A percentile compares a stretch with the other conserved stretches of the same genome.
Conservation (phyloP, 495 filamentous ascomycete species). For the Penicillium pulvis region DNA sequence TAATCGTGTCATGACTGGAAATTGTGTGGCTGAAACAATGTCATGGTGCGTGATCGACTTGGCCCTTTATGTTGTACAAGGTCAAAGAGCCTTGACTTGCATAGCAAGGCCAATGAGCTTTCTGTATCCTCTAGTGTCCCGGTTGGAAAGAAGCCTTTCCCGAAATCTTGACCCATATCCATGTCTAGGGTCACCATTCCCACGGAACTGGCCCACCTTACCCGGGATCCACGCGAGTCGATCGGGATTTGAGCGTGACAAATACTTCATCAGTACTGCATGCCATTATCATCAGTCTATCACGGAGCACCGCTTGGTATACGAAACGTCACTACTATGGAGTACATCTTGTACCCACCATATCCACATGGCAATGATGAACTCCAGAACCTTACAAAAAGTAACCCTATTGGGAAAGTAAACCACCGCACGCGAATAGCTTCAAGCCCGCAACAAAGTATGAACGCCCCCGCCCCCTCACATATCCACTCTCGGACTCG, state of each 20-base stretch:
- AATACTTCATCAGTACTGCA: constrained; percentile 1
- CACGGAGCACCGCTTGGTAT: not conserved
- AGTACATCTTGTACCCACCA: not conserved
- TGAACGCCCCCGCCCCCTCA: constrained; percentile 2
- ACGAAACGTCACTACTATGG: too few relatives aligned
- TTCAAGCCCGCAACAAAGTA: not conserved
- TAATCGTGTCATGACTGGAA: constrained; percentile 18
- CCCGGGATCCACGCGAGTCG: constrained; percentile 25
- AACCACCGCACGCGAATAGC: constrained; percentile 1
- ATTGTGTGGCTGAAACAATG: constrained; percentile 21
- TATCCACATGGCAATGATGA: not conserved
- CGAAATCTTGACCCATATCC: not conserved
- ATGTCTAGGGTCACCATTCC: constrained; percentile 13
- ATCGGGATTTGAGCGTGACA: constrained; percentile 18
- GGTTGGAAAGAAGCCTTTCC: not conserved
- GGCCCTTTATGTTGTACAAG: not conserved
- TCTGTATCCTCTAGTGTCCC: not conserved
- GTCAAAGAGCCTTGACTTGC: not conserved
- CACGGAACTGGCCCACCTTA: constrained; percentile 12
- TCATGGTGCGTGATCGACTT: constrained; percentile 5
- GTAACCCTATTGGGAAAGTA: not conserved
- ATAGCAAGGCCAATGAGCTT: constrained; percentile 7
- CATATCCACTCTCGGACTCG: not conserved
- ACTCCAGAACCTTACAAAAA: not conserved
- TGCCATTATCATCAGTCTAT: too few relatives aligned